Conservation (phyloP, 139 green algal species). For the Chlorella sp. region DNA sequence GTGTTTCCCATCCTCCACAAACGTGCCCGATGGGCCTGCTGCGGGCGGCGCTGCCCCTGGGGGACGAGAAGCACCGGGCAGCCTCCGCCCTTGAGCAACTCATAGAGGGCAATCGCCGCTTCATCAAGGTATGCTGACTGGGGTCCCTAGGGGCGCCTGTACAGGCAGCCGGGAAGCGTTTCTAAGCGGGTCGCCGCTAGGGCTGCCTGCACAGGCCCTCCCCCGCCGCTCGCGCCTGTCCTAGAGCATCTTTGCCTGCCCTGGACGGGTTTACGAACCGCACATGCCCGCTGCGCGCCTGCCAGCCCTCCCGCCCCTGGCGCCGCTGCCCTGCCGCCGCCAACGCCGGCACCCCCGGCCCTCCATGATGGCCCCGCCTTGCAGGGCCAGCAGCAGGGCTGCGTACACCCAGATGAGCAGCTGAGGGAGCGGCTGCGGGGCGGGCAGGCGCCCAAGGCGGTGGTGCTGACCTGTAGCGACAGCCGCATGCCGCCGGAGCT, state of each 20-base stretch:
- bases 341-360: too few relatives aligned
- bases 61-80: neutral
- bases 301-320: too few relatives aligned
- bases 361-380: neutral
- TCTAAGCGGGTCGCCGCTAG: too few relatives aligned
- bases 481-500: neutral
- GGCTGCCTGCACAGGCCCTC: too few relatives aligned
- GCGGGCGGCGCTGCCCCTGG: neutral
- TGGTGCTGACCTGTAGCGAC: neutral
- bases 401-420: neutral
- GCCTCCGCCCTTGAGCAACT: neutral
- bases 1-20: too few relatives aligned
- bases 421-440: neutral
- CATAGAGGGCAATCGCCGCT: neutral
- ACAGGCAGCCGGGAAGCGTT: too few relatives aligned
- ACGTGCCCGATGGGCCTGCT: neutral
- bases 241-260: too few relatives aligned
- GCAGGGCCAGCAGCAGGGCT: slow-evolving; percentile 2
- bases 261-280: too few relatives aligned
- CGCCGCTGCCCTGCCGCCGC: too few relatives aligned
- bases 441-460: neutral
- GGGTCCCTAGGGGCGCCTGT: too few relatives aligned
- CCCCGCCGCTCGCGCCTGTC: too few relatives aligned
- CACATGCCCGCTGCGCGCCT: too few relatives aligned
- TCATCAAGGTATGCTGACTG: neutral